Evolutionary conservation across 2,329 filamentous ascomycete genomes (phyloP).

Genomic region (Furcasterigmium furcatum): DNA sequence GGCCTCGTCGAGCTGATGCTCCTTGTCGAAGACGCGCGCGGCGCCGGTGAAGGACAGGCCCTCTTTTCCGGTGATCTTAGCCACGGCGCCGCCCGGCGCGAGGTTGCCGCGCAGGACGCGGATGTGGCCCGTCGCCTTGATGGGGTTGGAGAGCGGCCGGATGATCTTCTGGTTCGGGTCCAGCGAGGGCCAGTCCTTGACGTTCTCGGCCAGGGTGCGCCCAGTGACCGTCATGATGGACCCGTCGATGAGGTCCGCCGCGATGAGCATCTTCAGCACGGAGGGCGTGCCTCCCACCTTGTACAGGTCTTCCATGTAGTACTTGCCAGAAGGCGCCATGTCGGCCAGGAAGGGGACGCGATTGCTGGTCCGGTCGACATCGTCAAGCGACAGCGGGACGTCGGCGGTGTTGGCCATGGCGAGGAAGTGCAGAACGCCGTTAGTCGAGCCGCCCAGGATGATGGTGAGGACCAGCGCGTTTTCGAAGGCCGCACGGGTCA

Average conservation of each 20-base stretch:
- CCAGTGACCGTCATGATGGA: conserved; percentile 79
- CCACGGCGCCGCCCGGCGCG: conserved; percentile 83
- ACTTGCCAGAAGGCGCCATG: conserved; percentile 77
- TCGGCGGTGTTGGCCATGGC: conserved; percentile 87
- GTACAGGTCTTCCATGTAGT: conserved; percentile 87
- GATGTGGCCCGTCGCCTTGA: conserved; percentile 83
- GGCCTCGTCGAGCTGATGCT: conserved; percentile 72
- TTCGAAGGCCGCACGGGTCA: conserved; percentile 79
- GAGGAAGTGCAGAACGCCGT: conserved; percentile 83
- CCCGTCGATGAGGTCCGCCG: conserved; percentile 72
- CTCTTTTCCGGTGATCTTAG: conserved; percentile 96
- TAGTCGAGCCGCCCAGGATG: conserved; percentile 87
- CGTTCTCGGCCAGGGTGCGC: conserved; percentile 78
- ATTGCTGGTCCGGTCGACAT: conserved; percentile 77
- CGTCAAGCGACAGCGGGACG: conserved; percentile 73
- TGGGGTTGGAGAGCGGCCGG: conserved; percentile 64
- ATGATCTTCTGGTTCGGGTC: conserved; percentile 81
- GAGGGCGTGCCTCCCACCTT: conserved; percentile 81
- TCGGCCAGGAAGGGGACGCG: conserved; percentile 85
- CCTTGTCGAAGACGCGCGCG: conserved; percentile 84
- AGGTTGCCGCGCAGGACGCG: conserved; percentile 86
- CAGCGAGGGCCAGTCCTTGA: conserved; percentile 71
- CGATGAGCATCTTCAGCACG: conserved; percentile 82
- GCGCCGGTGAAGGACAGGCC: conserved; percentile 77
- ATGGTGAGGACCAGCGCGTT: conserved; percentile 89